phyloP scores from a whole-genome alignment of 345 rosid species.

The Populus alba region DNA sequence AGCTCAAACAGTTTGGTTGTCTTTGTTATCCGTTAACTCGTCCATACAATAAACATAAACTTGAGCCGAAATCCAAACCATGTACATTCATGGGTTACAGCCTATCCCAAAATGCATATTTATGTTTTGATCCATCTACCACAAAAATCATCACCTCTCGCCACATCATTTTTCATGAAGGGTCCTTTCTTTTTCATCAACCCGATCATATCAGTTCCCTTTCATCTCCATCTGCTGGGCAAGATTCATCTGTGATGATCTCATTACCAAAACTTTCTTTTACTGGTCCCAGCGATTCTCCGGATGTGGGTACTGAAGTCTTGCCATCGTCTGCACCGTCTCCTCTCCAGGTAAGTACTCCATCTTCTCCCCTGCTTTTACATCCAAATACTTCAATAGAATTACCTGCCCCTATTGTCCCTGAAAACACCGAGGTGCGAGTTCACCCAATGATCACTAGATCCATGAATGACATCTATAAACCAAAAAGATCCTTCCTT shows the following conservation, averaged over 20 bases:
- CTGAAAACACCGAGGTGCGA: neutral
- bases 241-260: neutral
- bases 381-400: too few species aligned
- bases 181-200: neutral
- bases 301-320: neutral
- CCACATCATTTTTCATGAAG: neutral
- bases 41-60: too few species aligned
- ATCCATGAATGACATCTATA: neutral
- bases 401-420: neutral
- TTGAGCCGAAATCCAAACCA: too few species aligned
- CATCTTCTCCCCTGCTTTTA: neutral
- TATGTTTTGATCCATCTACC: neutral
- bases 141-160: too few species aligned
- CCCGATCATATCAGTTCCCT: too few species aligned
- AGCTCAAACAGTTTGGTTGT: too few species aligned
- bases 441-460: neutral
- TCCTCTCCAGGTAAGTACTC: neutral
- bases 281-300: rapidly evolving
- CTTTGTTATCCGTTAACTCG: too few species aligned
- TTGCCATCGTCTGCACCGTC: too few species aligned
- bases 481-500: neutral
- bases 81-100: neutral
- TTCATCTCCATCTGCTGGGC: rapidly evolving
- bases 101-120: neutral
- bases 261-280: rapidly evolving